A percentile compares a stretch with the other conserved stretches of the same genome.
phyloP scores from a whole-genome alignment of 768 basidiomycete genomes.

The Boletus bicolor region DNA sequence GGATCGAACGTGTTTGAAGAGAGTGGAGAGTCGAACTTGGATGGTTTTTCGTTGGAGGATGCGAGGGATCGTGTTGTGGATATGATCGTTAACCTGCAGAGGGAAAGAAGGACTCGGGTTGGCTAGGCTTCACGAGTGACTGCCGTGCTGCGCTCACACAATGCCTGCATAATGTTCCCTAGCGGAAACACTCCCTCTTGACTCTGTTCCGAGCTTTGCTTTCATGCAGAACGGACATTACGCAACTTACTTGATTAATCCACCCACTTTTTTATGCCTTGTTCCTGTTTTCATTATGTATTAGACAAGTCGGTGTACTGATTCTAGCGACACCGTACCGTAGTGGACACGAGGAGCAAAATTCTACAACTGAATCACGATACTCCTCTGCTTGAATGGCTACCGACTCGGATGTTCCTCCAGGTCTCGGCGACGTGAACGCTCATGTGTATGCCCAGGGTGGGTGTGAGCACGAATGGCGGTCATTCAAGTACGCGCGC shows the following conservation, averaged over 20 bases:
- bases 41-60: conserved; percentile 56
- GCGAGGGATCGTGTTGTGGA: conserved; percentile 77
- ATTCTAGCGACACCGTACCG: not conserved
- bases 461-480: conserved; percentile 45
- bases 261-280: not conserved
- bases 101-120: conserved; percentile 21
- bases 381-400: conserved; percentile 8
- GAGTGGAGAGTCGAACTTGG: conserved; percentile 14
- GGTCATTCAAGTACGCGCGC: conserved; percentile 37
- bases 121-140: conserved; percentile 2
- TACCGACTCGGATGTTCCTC: conserved; percentile 31
- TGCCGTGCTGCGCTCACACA: not conserved
- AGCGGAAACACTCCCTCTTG: not conserved
- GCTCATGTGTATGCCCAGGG: conserved; percentile 37
- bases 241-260: not conserved
- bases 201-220: not conserved
- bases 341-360: not conserved
- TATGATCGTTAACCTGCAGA: conserved; percentile 47
- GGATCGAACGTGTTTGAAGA: conserved; percentile 50
- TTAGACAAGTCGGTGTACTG: not conserved
- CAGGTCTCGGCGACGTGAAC: conserved; percentile 36
- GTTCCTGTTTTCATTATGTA: conserved; percentile 14
- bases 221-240: not conserved
- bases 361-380: not conserved
- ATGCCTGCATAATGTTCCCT: not conserved